Evolutionary conservation across 2,329 filamentous ascomycete species (phyloP).

Genomic region (Diaporthe caulivora): DNA sequence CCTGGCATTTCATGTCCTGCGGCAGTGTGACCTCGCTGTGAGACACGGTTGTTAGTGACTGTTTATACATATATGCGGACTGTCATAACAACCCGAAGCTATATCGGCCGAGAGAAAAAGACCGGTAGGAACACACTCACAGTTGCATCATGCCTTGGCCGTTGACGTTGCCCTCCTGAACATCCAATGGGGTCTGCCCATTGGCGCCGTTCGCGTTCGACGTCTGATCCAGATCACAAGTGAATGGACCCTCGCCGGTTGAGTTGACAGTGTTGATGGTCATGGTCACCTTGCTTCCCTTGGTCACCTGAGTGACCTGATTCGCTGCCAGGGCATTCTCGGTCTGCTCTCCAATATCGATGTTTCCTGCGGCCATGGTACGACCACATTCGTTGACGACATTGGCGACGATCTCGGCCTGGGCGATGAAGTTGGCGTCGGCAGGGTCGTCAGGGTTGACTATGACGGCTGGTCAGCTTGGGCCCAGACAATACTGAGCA

Average conservation of each 20-base stretch:
- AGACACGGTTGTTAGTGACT: conserved; percentile 51
- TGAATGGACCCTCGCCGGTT: conserved; percentile 63
- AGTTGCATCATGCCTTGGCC: conserved; percentile 61
- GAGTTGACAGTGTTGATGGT: conserved; percentile 62
- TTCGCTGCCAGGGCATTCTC: conserved; percentile 59
- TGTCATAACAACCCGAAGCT: not conserved
- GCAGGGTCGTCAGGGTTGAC: conserved; percentile 24
- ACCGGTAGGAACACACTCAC: conserved; percentile 48
- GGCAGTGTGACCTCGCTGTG: conserved; percentile 57
- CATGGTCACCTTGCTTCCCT: conserved; percentile 57
- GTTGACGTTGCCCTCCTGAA: conserved; percentile 60
- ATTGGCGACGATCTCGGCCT: conserved; percentile 62
- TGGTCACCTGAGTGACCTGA: conserved; percentile 60
- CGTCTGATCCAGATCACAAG: conserved; percentile 61
- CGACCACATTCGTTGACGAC: conserved; percentile 70
- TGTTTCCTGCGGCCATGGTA: conserved; percentile 70
- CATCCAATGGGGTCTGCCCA: conserved; percentile 57
- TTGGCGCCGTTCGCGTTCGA: conserved; percentile 57
- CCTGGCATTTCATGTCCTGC: conserved; percentile 57
- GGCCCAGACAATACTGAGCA: not conserved
- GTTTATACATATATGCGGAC: not conserved
- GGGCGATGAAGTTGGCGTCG: conserved; percentile 71
- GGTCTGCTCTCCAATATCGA: conserved; percentile 67
- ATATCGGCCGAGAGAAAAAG: no score
- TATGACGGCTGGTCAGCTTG: conserved; percentile 6